Evolutionary conservation across 352 stramenopile genomes (phyloP), one percentile per base, ranked within the genome.

Genomic region (Phytopythium mirpurense): DNA sequence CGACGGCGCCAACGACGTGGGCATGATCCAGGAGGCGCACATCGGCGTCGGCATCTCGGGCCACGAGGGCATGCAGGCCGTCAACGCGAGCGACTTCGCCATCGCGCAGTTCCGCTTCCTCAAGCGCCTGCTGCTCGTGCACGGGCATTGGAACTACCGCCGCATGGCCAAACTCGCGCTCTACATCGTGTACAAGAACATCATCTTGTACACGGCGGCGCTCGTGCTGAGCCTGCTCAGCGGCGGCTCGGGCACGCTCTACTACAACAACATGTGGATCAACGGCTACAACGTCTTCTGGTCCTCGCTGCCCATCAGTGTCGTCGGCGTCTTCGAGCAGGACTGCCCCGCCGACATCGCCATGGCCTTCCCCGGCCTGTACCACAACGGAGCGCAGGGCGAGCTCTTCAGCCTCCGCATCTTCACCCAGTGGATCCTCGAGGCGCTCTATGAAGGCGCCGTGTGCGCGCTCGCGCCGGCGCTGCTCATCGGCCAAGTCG

Each of bases 151-250:
- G 93, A 98, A 99, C 71, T 99, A 99, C 61, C 89, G 93, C 24
- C 93, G 97, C 34, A 97, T 98, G 77, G 84, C 80, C 45, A 97
- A 96, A 54, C 80, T 98, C 26, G 89, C 98, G 40, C 68, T 98
- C 7, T 99, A 98, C 65, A 96, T 98, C 37, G 98, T 99, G 53
- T 99, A 99, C 90, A 99, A 99, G 75, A 99, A 99, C 75, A 94
- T 98, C 58, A 80, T 95, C 37, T 67, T 92, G 26, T 95, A 91
- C 66, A 78, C 77, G 27, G 73, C 77, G 19, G 71, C 72, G 29
- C 95, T 92, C 45, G 80, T 98, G 31, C 84, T 99, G 32, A 90
- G 93, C 37, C 84, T 90, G 16, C 63, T 84, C 15, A 85, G 78
- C 31, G 81, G 76, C 0, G 84, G 80, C 11, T 91, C 76, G 0